Base-by-base conservation (phyloP, 306 rosid genomes). In the Quercus mongolica region DNA sequence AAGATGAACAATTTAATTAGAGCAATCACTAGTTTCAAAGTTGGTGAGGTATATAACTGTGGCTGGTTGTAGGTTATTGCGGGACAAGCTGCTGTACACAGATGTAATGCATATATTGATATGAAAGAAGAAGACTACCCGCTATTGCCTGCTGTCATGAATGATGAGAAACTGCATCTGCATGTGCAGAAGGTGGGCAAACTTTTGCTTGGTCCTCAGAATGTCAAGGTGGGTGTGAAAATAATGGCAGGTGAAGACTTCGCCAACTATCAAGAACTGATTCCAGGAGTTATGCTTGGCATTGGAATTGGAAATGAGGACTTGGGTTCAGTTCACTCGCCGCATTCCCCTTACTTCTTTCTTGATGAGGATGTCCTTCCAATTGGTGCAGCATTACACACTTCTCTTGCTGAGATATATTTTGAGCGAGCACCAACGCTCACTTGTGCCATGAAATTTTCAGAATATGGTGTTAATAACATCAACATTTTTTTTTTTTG, bases 231-330 rank as follows among this genome's bases (percentile, higher is more conserved):
- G 21, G 89, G 78, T 55, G 15, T 59, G 77, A 87, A 51, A 75
- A 78, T 80, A 26, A 83, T 90, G 97, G 93, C 90, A 23, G 90
- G 92, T 31, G 97, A 92, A 82, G 97, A 92, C 75, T 88, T 83
- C 46, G 91, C 97, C 68, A 88, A 26, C 76, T 88, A 88, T 82
- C 97, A 90, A 74, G 77, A 88, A 80, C 38, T 81, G 71, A 79
- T 88, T 80, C 94, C 94, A 0, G 94, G 93, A 80, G 41, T 77
- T 19, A 69, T 87, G 86, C 28, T 73, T 85, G 18, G 63, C 81
- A 83, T 87, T 63, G 92, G 94, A 78, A 90, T 92, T 80, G 67
- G 93, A 81, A 92, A 92, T 77, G 93, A 88, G 76, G 65, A 86
- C 76, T 76, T 81, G 75, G 94, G 94, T 79, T 79, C 97, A 44